Base-by-base conservation (phyloP, 1,139 yeast species). In the Yamadazyma conglobata region DNA sequence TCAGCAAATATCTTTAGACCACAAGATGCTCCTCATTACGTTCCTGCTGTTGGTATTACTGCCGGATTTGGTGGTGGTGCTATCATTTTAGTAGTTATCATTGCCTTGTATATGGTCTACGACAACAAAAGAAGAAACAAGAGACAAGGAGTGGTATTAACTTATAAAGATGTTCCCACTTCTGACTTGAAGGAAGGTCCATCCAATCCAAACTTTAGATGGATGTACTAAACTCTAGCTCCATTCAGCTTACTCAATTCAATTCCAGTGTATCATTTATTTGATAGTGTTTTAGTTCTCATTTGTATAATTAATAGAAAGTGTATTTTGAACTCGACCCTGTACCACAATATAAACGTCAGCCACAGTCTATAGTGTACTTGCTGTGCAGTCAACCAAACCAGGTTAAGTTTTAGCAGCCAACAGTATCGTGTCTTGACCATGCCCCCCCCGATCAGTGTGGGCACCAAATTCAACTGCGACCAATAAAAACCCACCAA, bases 181-280 rank as follows among this genome's bases (percentile, higher is more conserved):
- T 55, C 58, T 16, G 59, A 54, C 25, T 53, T 69, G 34, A 54
- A 62, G 9, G 72, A 65, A 18, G 74, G 75, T 3, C 73, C 73
- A 4, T 42, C 47, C 17, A 63, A 64, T 39, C 72, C 73, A n/a
- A 60, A 50, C 37, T 69, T 58, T 44, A 54, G 75, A 48, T 69
- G 75, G 75, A 65, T 69, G 70, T 58, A 60, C 34, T 68, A 45
- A n/a, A n/a, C n/a, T n/a, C n/a, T n/a, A n/a, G n/a, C n/a, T n/a
- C n/a, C n/a, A n/a, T n/a, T n/a, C n/a, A n/a, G n/a, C n/a, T n/a
- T n/a, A n/a, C n/a, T n/a, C n/a, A n/a, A n/a, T n/a, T n/a, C n/a
- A n/a, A n/a, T n/a, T n/a, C n/a, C n/a, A n/a, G n/a, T n/a, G n/a
- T n/a, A n/a, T n/a, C n/a, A n/a, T n/a, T n/a, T n/a, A n/a, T n/a